These are phyloP conservation scores for Populus hybrid DNA, from an alignment of 441 rosid species.

Conservation along the genomic window DNA sequence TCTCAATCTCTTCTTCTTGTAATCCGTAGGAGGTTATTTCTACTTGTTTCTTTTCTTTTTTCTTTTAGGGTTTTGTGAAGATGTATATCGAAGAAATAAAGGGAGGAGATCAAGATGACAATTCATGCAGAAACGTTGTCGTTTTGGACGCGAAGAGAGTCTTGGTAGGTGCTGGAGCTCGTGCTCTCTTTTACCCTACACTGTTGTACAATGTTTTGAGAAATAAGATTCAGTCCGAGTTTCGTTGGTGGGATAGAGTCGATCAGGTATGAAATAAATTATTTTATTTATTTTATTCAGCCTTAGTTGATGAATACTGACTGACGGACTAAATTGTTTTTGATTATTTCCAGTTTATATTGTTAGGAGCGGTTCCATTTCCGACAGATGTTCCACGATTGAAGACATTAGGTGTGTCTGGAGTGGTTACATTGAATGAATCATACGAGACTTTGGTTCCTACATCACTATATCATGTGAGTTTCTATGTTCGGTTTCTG, in stretches of 20 bases:
- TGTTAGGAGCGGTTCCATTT: constrained; percentile 60
- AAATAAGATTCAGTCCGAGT: constrained; percentile 50
- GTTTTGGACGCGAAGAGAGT: constrained; percentile 39
- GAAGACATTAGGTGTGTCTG: constrained; percentile 47
- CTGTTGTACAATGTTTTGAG: constrained; percentile 50
- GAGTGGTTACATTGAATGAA: constrained; percentile 53
- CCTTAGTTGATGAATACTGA: neutral
- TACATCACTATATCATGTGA: constrained; percentile 42
- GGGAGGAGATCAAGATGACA: constrained; percentile 28
- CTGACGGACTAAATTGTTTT: neutral
- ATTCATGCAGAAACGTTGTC: constrained; percentile 11
- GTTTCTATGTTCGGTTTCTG: constrained; percentile 6
- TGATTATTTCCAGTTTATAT: constrained; percentile 31
- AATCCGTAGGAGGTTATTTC: neutral
- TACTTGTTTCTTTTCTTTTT: neutral
- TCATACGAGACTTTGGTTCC: constrained; percentile 62
- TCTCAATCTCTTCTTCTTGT: neutral
- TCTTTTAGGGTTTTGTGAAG: neutral
- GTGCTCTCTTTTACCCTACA: constrained; percentile 56
- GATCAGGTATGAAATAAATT: constrained; percentile 35
- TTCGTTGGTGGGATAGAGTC: constrained; percentile 63
- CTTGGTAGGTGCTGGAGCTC: constrained; percentile 58
- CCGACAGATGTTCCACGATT: constrained; percentile 47
- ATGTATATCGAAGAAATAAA: constrained; percentile 50
- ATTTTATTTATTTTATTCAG: neutral